Evolutionary conservation across 2,329 filamentous ascomycete species (phyloP).

Genomic region (Penicillium crustosum): DNA sequence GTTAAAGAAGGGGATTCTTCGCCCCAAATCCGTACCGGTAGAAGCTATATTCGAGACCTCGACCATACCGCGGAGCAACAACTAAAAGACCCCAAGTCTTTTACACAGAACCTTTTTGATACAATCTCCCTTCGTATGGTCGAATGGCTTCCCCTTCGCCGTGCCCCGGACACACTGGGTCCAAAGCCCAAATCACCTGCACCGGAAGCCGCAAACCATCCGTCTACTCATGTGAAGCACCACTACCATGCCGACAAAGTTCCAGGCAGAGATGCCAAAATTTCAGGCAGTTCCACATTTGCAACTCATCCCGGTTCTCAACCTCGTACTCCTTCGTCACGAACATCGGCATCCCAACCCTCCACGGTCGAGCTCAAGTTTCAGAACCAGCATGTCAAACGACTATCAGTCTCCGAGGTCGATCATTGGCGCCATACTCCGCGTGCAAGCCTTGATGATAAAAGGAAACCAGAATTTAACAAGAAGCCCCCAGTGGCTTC

Average conservation of each 20-base stretch:
- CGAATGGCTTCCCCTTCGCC: slow-evolving; percentile 48
- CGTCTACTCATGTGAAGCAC: slow-evolving; percentile 2
- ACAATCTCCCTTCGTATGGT: slow-evolving; percentile 47
- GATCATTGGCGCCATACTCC: slow-evolving; percentile 39
- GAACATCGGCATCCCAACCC: slow-evolving; percentile 25
- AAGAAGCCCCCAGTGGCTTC: slow-evolving; percentile 34
- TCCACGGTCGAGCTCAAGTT: slow-evolving; percentile 41
- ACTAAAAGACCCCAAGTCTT: slow-evolving; percentile 60
- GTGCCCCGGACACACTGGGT: slow-evolving; percentile 26
- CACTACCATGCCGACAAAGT: background rate
- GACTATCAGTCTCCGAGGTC: slow-evolving; percentile 40
- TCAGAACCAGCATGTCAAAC: slow-evolving; percentile 41
- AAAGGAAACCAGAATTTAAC: slow-evolving; percentile 31
- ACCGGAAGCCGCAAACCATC: background rate
- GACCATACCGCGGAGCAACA: slow-evolving; percentile 26
- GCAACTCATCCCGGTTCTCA: slow-evolving; percentile 6
- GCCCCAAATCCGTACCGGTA: slow-evolving; percentile 8
- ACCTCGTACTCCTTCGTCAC: slow-evolving; percentile 34
- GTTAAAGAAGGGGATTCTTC: background rate
- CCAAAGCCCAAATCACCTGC: slow-evolving; percentile 1
- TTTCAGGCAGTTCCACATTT: slow-evolving; percentile 7
- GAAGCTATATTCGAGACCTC: slow-evolving; percentile 21
- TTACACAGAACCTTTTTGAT: slow-evolving; percentile 59
- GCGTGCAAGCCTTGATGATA: slow-evolving; percentile 36
- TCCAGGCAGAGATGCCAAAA: slow-evolving; percentile 9